These are phyloP conservation scores for Aspergillus affinis DNA, from an alignment of 495 filamentous ascomycete species.

Conservation along the genomic window DNA sequence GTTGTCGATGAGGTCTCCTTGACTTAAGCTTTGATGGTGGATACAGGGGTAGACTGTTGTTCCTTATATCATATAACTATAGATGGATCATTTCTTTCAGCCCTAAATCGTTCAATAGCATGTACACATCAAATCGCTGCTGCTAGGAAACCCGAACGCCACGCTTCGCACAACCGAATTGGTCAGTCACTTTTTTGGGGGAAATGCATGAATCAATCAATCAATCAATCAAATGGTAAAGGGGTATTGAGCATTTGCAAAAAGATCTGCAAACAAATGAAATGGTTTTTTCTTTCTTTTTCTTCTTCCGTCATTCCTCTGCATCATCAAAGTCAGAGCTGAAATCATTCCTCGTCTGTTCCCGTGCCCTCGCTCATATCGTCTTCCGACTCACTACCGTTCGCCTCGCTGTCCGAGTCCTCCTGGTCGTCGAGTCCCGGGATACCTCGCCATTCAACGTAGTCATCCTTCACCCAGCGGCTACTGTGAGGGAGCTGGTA, in stretches of 20 bases:
- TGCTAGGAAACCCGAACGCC: background rate
- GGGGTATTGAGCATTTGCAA: slow-evolving; percentile 18
- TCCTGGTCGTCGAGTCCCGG: slow-evolving; percentile 62
- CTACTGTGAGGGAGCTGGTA: slow-evolving; percentile 84
- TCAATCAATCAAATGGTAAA: slow-evolving; percentile 3
- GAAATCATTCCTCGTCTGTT: slow-evolving; percentile 38
- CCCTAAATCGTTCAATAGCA: background rate
- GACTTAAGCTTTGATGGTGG: background rate
- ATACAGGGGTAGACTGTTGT: background rate
- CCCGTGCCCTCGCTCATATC: slow-evolving; percentile 35
- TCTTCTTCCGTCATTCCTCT: background rate
- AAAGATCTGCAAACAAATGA: slow-evolving; percentile 7
- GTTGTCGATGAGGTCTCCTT: slow-evolving; percentile 1
- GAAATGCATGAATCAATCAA: background rate
- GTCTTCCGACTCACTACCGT: slow-evolving; percentile 31
- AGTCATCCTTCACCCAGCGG: slow-evolving; percentile 82
- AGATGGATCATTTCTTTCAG: background rate
- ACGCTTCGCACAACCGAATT: background rate
- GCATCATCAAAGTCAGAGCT: background rate
- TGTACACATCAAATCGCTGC: background rate
- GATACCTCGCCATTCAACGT: slow-evolving; percentile 78
- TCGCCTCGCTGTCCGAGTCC: slow-evolving; percentile 47
- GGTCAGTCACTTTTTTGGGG: slow-evolving; percentile 1
- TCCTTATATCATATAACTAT: background rate
- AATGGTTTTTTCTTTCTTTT: background rate